Base-by-base conservation (phyloP, 495 filamentous ascomycete genomes). In the Daldinia bambusicola region DNA sequence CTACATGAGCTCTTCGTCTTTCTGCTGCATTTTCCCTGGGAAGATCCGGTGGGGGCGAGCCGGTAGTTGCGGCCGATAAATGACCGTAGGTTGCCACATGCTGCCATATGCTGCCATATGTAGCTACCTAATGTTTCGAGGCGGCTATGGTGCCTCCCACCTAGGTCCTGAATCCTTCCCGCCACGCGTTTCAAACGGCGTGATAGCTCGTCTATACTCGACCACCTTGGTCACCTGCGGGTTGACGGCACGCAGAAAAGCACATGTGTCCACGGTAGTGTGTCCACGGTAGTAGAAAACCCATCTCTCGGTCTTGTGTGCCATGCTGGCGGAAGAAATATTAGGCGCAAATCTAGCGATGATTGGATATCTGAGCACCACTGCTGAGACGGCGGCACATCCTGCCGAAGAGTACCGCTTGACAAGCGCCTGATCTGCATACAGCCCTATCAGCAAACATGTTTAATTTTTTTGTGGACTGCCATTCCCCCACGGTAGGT, bases 361-460 rank as follows among this genome's bases (percentile, higher is more conserved):
- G 62, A 70, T 70, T 74, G 71, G 71, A 70, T 63, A 36, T 36
- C 53, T 59, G 67, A 56, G 43, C 58, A 66, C 63, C 58, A 61
- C 32, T 67, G 36, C 55, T 70, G 71, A 74, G 67, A 70, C 67
- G 31, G 38, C 67, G 71, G 71, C 40, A 67, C 63, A 69, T 73
- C 66, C 65, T 69, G 61, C 66, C 61, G 65, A 55, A 36, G 55
- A 72, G 59, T 61, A 55, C 55, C 70, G 70, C 70, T 68, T 45
- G 26, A 65, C 56, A 72, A 57, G 61, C 70, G 70, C 65, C 70
- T 61, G 60, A 38, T 63, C 45, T 50, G 36, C 31, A 16, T 55
- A 56, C 36, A 36, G 55, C 56, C 53, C 36, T 60, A 48, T 20
- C 9, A 22, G 55, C 14, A 32, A 16, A 65, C 38, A 38, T 56